Evolutionary conservation across 1,139 yeast genomes (phyloP).

Genomic region (Yamadazyma blattariae): DNA sequence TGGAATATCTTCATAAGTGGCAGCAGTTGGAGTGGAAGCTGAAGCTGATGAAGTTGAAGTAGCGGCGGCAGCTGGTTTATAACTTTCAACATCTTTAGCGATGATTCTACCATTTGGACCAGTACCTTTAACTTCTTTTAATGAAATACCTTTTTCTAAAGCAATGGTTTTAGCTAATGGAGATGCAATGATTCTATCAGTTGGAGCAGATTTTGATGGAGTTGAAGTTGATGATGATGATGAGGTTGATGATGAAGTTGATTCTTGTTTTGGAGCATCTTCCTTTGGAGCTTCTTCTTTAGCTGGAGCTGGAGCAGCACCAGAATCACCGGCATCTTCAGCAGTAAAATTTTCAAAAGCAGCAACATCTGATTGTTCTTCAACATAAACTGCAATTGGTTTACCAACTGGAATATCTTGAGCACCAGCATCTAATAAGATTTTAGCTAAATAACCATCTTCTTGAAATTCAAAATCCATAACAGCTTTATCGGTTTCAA

Average conservation of each 20-base stretch:
- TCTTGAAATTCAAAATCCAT: slow-evolving; percentile 99
- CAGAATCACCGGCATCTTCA: slow-evolving; percentile 72
- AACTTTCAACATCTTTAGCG: slow-evolving; percentile 83
- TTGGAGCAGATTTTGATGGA: slow-evolving; percentile 23
- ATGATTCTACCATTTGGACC: slow-evolving; percentile 96
- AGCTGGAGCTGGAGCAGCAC: slow-evolving; percentile 34
- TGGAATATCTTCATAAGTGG: slow-evolving; percentile 77
- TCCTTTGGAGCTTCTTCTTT: slow-evolving; percentile 25
- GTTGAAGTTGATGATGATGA: slow-evolving; percentile 12
- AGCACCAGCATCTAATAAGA: slow-evolving; percentile 80
- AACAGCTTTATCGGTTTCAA: slow-evolving; percentile 97
- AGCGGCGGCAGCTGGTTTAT: slow-evolving; percentile 40
- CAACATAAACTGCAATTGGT: slow-evolving; percentile 97
- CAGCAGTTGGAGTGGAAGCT: slow-evolving; percentile 51
- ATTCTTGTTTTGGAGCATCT: slow-evolving; percentile 21
- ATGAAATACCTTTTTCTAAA: slow-evolving; percentile 84
- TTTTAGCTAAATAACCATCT: slow-evolving; percentile 93
- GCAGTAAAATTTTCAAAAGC: slow-evolving; percentile 86
- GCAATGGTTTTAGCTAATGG: slow-evolving; percentile 95
- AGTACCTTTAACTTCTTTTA: slow-evolving; percentile 81
- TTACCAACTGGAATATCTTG: slow-evolving; percentile 90
- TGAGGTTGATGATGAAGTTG: slow-evolving; percentile 21
- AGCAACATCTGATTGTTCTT: slow-evolving; percentile 76
- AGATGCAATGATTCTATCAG: slow-evolving; percentile 84
- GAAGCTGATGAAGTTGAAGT: slow-evolving; percentile 42